Base-by-base conservation (phyloP, 768 basidiomycete genomes). In the Cyclocybe aegerita region DNA sequence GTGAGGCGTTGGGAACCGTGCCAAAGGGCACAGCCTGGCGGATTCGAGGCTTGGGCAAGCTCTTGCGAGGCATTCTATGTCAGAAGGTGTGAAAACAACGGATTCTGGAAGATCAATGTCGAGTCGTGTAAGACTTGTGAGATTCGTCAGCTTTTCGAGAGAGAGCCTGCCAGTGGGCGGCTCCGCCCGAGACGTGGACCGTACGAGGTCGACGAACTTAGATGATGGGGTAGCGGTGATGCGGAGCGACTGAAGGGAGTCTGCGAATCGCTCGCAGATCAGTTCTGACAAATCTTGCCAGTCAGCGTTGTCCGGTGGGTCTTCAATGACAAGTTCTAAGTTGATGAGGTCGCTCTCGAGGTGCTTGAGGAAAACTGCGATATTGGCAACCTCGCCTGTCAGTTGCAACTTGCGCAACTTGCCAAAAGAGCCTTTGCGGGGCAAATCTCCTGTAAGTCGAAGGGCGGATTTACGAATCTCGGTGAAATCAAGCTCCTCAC, bases 51-150 rank as follows among this genome's bases (percentile, higher is more conserved):
- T 82, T 2, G 89, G 87, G 52, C 82, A 86, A 30, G 81, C 79
- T 39, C 71, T 71, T 11, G 85, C 81, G 5, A 90, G 61, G 53
- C 72, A 75, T 46, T 70, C 70, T 53, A 90, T 63, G 65, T 91
- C 89, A 43, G 72, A 65, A 23, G 81, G 75, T 46, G 75, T 71
- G 68, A 90, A 85, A 49, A 87, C 69, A 46, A 82, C 74, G 4
- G 87, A 89, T 62, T 90, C 87, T 9, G 89, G 86, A 50, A 91
- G 83, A 63, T 91, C 89, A 48, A 90, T 77, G 34, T 88, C 87
- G 40, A 91, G 72, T n/a, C 82, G 80, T 30, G 70, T 60, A 49
- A 91, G 74, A 37, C 65, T 66, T 16, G 80, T 78, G 30, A 91
- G 73, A 37, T 69, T 69, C 14, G 71, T 69, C 17, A 91, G 65